Evolutionary conservation across 1,284 basidiomycete species (phyloP), one percentile per base, ranked within the genome.

Genomic region (Porogramme epimiltina): DNA sequence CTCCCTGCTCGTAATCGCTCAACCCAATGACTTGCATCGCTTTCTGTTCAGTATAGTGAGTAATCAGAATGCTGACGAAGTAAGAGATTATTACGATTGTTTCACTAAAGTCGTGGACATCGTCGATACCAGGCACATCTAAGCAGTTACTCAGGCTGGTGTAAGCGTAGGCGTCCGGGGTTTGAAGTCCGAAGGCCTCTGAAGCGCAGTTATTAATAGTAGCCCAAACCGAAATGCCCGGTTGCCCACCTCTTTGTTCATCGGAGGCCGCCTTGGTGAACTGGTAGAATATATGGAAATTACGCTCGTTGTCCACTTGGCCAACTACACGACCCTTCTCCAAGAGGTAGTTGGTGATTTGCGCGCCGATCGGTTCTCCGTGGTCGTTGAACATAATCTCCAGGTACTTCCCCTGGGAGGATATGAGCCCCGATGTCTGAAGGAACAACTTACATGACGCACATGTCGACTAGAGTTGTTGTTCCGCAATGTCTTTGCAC

Each of bases 251-350:
- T 70, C 94, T 83, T 71, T 98, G 93, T 48, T 88, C 89, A 41
- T 87, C 78, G 4, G 89, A 86, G 4, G 97, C 97, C 5, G 89
- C 95, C 70, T 98, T 99, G 38, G 97, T 98, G 70, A 99, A 96
- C 70, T 99, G 97, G 72, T 99, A 99, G 77, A 99, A 99, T 59
- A 99, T 97, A 70, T 99, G 97, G 72, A 99, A 99, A 71, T 97
- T 93, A 56, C 97, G 85, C 73, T 99, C 97, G 62, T 93, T 91
- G 66, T 93, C 89, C 53, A 99, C 93, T 70, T 99, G 97, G 18
- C 95, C 94, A 4, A 98, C 95, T 13, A 99, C 94, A 59, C 97
- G 92, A 48, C 91, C 91, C 75, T 99, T 99, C 73, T 99, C 97
- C 56, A 99, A 77, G 23, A 99, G 82, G 68, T 99, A 99, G 72